Percentiles rank a stretch among this genome's conserved stretches.
Evolutionary conservation across 257 asterid species (phyloP).

Genomic region (Plantago elongata): DNA sequence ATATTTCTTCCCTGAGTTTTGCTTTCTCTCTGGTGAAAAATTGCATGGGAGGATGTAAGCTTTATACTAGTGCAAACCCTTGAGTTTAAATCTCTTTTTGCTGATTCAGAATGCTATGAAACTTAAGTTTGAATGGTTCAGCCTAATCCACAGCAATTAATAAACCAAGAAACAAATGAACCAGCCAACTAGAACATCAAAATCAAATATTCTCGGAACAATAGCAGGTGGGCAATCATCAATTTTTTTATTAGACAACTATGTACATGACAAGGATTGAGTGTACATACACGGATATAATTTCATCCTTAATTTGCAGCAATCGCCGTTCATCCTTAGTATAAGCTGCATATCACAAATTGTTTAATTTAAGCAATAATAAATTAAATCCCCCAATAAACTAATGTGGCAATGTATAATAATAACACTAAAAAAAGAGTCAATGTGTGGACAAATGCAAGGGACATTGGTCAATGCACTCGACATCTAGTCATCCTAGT

Average conservation of each 20-base stretch:
- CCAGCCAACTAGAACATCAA: no score
- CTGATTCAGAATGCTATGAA: no score
- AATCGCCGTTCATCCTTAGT: conserved; percentile 52
- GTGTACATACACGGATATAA: conserved; percentile 66
- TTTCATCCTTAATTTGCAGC: conserved; percentile 74
- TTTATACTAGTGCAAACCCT: neutral
- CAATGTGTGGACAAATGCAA: neutral
- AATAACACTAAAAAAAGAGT: conserved; percentile 12
- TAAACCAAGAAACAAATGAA: no score
- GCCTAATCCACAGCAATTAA: no score
- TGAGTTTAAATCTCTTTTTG: no score
- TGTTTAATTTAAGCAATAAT: conserved; percentile 3
- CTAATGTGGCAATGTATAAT: neutral
- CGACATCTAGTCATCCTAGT: no score
- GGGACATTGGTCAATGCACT: no score
- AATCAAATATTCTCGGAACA: no score
- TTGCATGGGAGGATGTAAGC: conserved; percentile 11
- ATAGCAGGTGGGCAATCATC: no score
- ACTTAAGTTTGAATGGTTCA: no score
- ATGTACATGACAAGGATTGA: conserved; percentile 11
- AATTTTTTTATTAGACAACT: neutral
- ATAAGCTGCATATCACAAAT: conserved; percentile 38
- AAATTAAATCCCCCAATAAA: conserved; percentile 5
- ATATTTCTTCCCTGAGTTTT: conserved; percentile 70
- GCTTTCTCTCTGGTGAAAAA: conserved; percentile 63